Base-by-base conservation (phyloP, 192 early-diverging fungal species). In the Mortierella antarctica region DNA sequence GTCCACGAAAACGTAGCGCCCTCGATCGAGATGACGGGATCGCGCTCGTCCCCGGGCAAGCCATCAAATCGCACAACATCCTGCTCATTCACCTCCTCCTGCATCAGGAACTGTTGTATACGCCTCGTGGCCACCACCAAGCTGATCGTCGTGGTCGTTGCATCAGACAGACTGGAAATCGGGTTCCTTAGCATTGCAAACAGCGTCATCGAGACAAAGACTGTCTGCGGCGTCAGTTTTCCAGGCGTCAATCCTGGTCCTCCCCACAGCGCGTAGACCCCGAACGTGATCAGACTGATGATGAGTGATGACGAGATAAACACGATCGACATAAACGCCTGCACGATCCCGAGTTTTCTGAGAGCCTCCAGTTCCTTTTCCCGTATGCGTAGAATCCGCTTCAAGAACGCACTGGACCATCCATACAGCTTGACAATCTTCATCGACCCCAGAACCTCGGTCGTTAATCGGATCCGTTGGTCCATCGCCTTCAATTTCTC, bases 171-270 rank as follows among this genome's bases (percentile, higher is more conserved):
- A 31, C 69, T 71, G 9, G 70, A 54, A 13, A 91, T 79, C 10
- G 90, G 91, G n/a, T 83, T 77, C 18, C 86, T 83, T 6, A 94
- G 66, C 67, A 84, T 85, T 14, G 89, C 86, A 74, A 93, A 93
- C 7, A 95, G 77, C 1, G 89, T 85, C 52, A 93, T 74, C 47
- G 82, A 82, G 0, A 91, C 89, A 71, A 93, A 94, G 0, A 91
- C 93, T 10, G 87, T 83, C 39, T 78, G 75, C 15, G 68, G 75
- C 31, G 75, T 78, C 17, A 78, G 49, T 31, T 51, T 70, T 40
- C 75, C 75, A 39, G 75, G 75, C 3, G 75, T 78, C 55, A 70
- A 70, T n/a, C 66, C 20, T 1, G 67, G 63, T 40, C 75, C 75
- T 3, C 75, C 75, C 75, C 75, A 78, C 4, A 78, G 57, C 20